phyloP scores from a whole-genome alignment of 805 yeast species.

The Lachancea meyersii region DNA sequence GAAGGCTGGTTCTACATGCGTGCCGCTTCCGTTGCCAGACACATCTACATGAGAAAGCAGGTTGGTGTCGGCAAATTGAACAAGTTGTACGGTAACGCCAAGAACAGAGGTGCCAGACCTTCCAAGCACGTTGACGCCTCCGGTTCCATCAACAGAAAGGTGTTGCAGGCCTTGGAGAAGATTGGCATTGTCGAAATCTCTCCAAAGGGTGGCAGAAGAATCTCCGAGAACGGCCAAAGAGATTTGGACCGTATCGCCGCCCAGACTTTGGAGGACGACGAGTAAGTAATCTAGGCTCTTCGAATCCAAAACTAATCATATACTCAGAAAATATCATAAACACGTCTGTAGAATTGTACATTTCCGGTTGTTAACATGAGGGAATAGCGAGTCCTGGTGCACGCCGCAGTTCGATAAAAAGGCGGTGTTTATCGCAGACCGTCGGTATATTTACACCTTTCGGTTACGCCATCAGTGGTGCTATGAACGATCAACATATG shows the following conservation, averaged over 20 bases:
- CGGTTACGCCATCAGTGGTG: not conserved
- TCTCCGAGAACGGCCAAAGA: slow-evolving; percentile 99
- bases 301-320: not conserved
- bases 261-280: slow-evolving; percentile 92
- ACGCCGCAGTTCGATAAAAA: not conserved
- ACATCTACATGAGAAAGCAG: slow-evolving; percentile 98
- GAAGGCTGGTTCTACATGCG: slow-evolving; percentile 99
- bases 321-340: slow-evolving; percentile 4
- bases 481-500: not conserved
- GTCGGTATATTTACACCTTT: too few relatives aligned
- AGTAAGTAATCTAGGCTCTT: slow-evolving; percentile 30
- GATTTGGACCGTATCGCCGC: slow-evolving; percentile 99
- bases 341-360: slow-evolving; percentile 15
- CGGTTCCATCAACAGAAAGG: slow-evolving; percentile 98
- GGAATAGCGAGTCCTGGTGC: not conserved
- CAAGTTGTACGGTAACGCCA: slow-evolving; percentile 98
- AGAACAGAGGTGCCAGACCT: slow-evolving; percentile 98
- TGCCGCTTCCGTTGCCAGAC: slow-evolving; percentile 99
- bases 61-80: slow-evolving; percentile 99
- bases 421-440: too few relatives aligned
- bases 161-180: slow-evolving; percentile 95
- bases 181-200: slow-evolving; percentile 94
- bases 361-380: slow-evolving; percentile 9
- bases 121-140: slow-evolving; percentile 98
- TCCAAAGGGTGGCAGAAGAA: slow-evolving; percentile 98